These are phyloP conservation scores for Apiospora marii DNA, from an alignment of 2,329 filamentous ascomycete species.

Conservation along the genomic window DNA sequence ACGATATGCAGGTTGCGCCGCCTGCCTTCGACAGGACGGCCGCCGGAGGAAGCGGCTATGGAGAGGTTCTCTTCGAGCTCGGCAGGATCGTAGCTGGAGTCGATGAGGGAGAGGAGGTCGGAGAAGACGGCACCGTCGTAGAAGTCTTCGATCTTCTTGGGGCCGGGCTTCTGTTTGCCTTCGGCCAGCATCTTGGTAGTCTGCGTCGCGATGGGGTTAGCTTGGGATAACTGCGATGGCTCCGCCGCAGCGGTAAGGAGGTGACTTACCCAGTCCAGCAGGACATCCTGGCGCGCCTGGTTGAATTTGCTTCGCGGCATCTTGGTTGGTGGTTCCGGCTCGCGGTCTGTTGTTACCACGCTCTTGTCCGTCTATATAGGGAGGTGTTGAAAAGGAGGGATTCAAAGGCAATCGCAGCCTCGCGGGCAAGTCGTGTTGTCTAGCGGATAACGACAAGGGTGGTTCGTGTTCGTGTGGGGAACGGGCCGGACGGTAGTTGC, in stretches of 20 bases:
- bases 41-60: constrained; percentile 49
- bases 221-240: not conserved
- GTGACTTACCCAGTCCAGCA: constrained; percentile 28
- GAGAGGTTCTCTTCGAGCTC: constrained; percentile 56
- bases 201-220: constrained; percentile 29
- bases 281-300: constrained; percentile 28
- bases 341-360: constrained; percentile 1
- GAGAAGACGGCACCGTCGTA: constrained; percentile 63
- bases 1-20: constrained; percentile 60
- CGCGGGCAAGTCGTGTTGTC: not conserved
- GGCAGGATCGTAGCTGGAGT: constrained; percentile 62
- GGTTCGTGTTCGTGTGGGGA: constrained; percentile 8
- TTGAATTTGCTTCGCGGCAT: constrained; percentile 28
- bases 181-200: constrained; percentile 40
- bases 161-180: constrained; percentile 39
- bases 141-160: constrained; percentile 59
- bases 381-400: not conserved
- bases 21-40: constrained; percentile 53
- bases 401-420: not conserved
- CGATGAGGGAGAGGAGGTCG: constrained; percentile 64
- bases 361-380: constrained; percentile 5
- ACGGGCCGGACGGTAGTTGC: not conserved
- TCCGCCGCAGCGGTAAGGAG: constrained; percentile 44
- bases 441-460: constrained; percentile 11
- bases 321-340: constrained; percentile 20